These are phyloP conservation scores for Xylaria venustula DNA, from an alignment of 495 filamentous ascomycete species.

Conservation along the genomic window DNA sequence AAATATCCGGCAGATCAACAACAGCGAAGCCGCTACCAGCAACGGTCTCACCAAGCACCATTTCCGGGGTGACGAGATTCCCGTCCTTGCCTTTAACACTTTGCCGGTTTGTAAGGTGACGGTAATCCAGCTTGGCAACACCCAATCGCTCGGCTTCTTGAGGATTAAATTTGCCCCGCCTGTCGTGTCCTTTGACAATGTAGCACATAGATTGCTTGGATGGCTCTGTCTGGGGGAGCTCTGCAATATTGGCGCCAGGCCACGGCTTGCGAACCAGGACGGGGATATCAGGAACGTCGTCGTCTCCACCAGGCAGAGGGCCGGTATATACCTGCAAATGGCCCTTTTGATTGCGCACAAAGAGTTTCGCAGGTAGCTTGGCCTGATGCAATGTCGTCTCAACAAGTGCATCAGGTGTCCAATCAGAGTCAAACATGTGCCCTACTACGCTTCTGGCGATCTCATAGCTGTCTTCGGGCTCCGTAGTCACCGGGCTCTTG, in stretches of 20 bases:
- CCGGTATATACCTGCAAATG: slow-evolving; percentile 67
- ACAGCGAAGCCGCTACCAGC: slow-evolving; percentile 64
- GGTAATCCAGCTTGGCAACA: slow-evolving; percentile 55
- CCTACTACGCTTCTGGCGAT: slow-evolving; percentile 60
- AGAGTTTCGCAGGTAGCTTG: slow-evolving; percentile 65
- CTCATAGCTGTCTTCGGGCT: slow-evolving; percentile 39
- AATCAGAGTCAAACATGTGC: slow-evolving; percentile 80
- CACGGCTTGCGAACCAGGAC: slow-evolving; percentile 79
- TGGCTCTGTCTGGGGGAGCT: slow-evolving; percentile 64
- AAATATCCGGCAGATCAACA: slow-evolving; percentile 67
- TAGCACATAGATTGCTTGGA: slow-evolving; percentile 74
- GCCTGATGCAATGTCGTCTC: slow-evolving; percentile 65
- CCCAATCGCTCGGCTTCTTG: slow-evolving; percentile 59
- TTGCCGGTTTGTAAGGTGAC: slow-evolving; percentile 48
- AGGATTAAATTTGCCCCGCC: slow-evolving; percentile 76
- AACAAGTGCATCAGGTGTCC: slow-evolving; percentile 66
- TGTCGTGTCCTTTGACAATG: slow-evolving; percentile 69
- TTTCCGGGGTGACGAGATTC: slow-evolving; percentile 52
- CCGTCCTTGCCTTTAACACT: slow-evolving; percentile 55
- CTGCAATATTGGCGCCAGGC: slow-evolving; percentile 67
- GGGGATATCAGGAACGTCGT: slow-evolving; percentile 59
- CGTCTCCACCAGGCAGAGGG: slow-evolving; percentile 53
- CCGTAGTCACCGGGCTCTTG: slow-evolving; percentile 6
- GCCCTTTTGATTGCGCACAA: slow-evolving; percentile 62
- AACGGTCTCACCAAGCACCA: slow-evolving; percentile 43